A percentile compares a stretch with the other conserved stretches of the same genome.
Evolutionary conservation across 73 alveolate species (phyloP).

Genomic region (Paramecium caudatum): DNA sequence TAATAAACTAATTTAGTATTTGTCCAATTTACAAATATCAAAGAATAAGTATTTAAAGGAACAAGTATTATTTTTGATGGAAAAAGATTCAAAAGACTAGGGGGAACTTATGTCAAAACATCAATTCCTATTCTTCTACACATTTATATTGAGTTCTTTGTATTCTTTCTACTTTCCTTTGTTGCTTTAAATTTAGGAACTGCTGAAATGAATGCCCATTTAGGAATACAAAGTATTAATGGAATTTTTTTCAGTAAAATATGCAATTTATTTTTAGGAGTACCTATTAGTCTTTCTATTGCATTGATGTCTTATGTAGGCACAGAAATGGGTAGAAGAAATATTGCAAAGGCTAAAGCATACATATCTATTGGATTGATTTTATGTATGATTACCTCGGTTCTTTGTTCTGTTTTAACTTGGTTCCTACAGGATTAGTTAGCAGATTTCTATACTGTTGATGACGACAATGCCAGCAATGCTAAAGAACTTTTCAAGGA

Average conservation of each 20-base stretch:
- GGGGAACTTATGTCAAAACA: slow-evolving; percentile 13
- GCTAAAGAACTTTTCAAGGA: slow-evolving; percentile 5
- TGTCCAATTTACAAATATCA: neutral
- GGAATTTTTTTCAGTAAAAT: slow-evolving; percentile 38
- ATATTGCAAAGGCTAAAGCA: neutral
- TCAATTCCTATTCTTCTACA: slow-evolving; percentile 30
- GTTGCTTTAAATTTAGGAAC: slow-evolving; percentile 32
- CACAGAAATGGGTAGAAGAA: slow-evolving; percentile 31
- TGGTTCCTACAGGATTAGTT: neutral
- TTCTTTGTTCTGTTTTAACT: neutral
- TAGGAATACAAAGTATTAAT: neutral
- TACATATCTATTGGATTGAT: neutral
- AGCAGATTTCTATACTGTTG: neutral
- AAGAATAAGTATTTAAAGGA: neutral
- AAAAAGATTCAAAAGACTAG: neutral
- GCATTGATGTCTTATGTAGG: slow-evolving; percentile 55
- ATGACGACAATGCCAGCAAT: neutral
- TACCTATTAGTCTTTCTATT: slow-evolving; percentile 49
- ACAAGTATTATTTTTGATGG: neutral
- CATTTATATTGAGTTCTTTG: slow-evolving; percentile 48
- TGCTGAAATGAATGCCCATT: slow-evolving; percentile 32
- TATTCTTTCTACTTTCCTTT: slow-evolving; percentile 35
- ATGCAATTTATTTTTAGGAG: neutral
- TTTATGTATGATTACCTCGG: neutral
- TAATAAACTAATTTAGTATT: neutral